Percentiles rank a stretch among this genome's conserved stretches.
phyloP scores from a whole-genome alignment of 2,329 filamentous ascomycete genomes.

The Clonostachys rhizophaga region DNA sequence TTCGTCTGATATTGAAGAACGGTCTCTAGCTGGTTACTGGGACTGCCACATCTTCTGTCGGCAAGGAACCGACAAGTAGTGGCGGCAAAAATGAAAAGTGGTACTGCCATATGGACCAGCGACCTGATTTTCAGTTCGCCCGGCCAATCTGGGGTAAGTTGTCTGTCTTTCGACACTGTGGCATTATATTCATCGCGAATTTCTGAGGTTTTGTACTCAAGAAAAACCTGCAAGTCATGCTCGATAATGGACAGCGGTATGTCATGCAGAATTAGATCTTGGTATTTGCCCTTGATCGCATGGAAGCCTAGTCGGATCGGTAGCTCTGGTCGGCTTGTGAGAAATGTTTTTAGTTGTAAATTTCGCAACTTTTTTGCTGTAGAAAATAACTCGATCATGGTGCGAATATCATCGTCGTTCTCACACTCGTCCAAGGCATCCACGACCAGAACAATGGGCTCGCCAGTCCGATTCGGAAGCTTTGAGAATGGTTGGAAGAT shows the following conservation, averaged over 20 bases:
- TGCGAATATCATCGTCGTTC: not conserved
- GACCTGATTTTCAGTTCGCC: not conserved
- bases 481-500: not conserved
- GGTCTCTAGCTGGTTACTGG: slow-evolving; percentile 9
- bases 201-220: slow-evolving; percentile 17
- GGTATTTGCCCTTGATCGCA: slow-evolving; percentile 16
- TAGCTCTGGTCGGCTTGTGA: slow-evolving; percentile 32
- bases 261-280: slow-evolving; percentile 25
- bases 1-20: slow-evolving; percentile 9
- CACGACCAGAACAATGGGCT: not conserved
- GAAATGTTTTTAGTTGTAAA: slow-evolving; percentile 19
- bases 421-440: slow-evolving; percentile 2
- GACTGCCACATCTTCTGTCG: slow-evolving; percentile 4
- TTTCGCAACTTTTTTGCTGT: not conserved
- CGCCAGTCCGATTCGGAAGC: not conserved
- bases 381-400: slow-evolving; percentile 2
- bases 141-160: slow-evolving; percentile 5
- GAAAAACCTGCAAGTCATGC: slow-evolving; percentile 24
- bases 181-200: slow-evolving; percentile 16
- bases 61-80: slow-evolving; percentile 12
- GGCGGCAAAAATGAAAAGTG: slow-evolving; percentile 23
- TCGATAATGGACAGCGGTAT: slow-evolving; percentile 16
- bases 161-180: not conserved
- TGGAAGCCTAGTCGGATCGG: slow-evolving; percentile 25
- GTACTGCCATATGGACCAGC: slow-evolving; percentile 16